Conservation (phyloP, 2,329 filamentous ascomycete species). For the Fusarium continuum region DNA sequence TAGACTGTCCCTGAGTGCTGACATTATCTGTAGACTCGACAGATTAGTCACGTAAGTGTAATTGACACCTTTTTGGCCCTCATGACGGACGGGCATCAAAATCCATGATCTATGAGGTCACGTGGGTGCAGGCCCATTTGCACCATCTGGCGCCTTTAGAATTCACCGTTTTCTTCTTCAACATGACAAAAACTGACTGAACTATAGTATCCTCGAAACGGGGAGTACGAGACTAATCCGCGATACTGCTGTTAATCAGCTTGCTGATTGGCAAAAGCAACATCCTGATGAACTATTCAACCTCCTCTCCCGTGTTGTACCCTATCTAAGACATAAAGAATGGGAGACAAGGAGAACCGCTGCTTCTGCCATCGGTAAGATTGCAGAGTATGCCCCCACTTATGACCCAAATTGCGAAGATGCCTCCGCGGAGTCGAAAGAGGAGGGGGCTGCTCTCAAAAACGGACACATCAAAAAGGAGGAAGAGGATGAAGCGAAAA, state of each 20-base stretch:
- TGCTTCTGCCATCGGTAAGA: conserved; percentile 92
- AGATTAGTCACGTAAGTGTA: conserved; percentile 83
- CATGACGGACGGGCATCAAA: neutral
- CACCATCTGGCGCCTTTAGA: neutral
- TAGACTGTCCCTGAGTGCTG: neutral
- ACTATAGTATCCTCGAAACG: conserved; percentile 86
- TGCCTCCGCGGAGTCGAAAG: conserved; percentile 54
- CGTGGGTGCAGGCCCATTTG: neutral
- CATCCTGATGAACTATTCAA: conserved; percentile 98
- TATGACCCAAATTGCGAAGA: conserved; percentile 90
- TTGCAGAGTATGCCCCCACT: conserved; percentile 84
- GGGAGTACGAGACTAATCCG: conserved; percentile 96
- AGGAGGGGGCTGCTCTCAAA: conserved; percentile 47
- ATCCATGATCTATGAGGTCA: neutral
- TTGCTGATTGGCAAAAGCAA: conserved; percentile 97
- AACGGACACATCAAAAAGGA: conserved; percentile 67
- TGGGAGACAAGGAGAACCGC: conserved; percentile 97
- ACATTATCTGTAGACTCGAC: conserved; percentile 69
- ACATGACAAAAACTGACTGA: conserved; percentile 20
- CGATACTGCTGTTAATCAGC: conserved; percentile 94
- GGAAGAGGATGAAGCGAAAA: conserved; percentile 64
- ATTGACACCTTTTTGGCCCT: neutral
- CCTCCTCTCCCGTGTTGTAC: conserved; percentile 90
- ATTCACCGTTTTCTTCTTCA: no score
- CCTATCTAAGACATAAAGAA: conserved; percentile 91